Base-by-base conservation (phyloP, 352 stramenopile genomes). In the Elongisporangium senticosum region DNA sequence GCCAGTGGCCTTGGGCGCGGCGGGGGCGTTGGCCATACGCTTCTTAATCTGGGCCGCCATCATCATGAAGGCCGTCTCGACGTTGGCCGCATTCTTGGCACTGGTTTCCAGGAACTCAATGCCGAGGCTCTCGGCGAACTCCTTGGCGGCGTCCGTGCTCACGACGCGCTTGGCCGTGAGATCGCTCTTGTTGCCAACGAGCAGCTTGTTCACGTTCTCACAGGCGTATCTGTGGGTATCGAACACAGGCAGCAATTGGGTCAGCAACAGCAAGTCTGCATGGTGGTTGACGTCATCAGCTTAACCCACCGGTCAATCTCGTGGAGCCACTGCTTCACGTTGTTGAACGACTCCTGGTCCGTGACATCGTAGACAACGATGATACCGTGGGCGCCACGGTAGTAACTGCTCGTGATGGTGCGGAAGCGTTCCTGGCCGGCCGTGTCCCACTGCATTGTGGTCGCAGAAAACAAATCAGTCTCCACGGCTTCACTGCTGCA, bases 291-390 rank as follows among this genome's bases (percentile, higher is more conserved):
- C 26, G 7, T 2, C 53, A 14, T 19, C 4, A 14, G 21, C 8
- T 22, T 6, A 10, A 66, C 68, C 54, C 55, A 90, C 79, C 81
- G 77, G 75, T 92, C 79, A 52, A 92, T 90, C 60, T 98, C 94
- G 64, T 98, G 96, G 24, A 99, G 82, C 97, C 97, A 99, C 70
- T 99, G 95, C 79, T 98, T 98, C 22, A 99, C 96, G 67, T 99
- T 96, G 73, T 98, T 95, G 79, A 98, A 98, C 6, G 91, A 98
- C 69, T 98, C 95, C 48, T 93, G 82, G 77, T 99, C 95, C 56
- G 97, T 99, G 47, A 99, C 95, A 67, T 99, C 98, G 75, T 99
- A 99, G 62, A 99, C 96, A 14, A 99, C 87, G 61, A 99, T 99
- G 75, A 99, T 99, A 49, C 98, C 98, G 72, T 99, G 94, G 17